Base-by-base conservation (phyloP, 2,329 filamentous ascomycete genomes). In the Exophiala mesophila region DNA sequence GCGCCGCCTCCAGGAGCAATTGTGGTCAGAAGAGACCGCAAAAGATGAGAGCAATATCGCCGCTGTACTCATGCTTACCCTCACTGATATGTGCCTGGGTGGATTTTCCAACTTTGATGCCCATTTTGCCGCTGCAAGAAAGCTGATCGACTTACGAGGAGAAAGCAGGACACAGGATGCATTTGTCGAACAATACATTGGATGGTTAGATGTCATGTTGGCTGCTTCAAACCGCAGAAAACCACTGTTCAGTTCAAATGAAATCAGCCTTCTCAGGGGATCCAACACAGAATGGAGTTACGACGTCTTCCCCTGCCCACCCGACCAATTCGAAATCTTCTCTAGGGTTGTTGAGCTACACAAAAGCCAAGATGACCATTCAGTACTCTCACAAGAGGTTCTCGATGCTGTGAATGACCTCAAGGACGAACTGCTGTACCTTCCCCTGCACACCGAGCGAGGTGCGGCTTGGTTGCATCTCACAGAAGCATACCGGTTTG, bases 101-200 rank as follows among this genome's bases (percentile, higher is more conserved):
- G 23, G 28, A 5, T 19, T n/a, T n/a, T 44, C 41, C 1, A 44
- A 44, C 16, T 44, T 44, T 16, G 41, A 44, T 10, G 41, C 41
- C 8, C 35, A 44, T 18, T 44, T 44, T 18, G 26, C 17, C 6
- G 41, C 41, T 8, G 41, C 41, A 3, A 21, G 33, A 13, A 32
- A 28, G 20, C 35, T 44, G 10, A 39, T 44, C 12, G 35, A 44
- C n/a, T 10, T 44, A n/a, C 41, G 41, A 12, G 41, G 41, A 13
- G 7, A 23, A 18, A 15, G n/a, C 15, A 23, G 19, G 26, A 44
- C 34, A 15, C 41, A 10, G 10, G 24, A 31, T 19, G n/a, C 15
- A 4, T 44, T 44, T 26, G 41, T 44, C 8, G 41, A 44, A 26
- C 41, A 44, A 18, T 44, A 44, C 18, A 39, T 39, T 19, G 34